A percentile compares a stretch with the other conserved stretches of the same genome.
These are phyloP conservation scores for Mycosphaerella sp. DNA, from an alignment of 2,329 filamentous ascomycete species.

Conservation along the genomic window DNA sequence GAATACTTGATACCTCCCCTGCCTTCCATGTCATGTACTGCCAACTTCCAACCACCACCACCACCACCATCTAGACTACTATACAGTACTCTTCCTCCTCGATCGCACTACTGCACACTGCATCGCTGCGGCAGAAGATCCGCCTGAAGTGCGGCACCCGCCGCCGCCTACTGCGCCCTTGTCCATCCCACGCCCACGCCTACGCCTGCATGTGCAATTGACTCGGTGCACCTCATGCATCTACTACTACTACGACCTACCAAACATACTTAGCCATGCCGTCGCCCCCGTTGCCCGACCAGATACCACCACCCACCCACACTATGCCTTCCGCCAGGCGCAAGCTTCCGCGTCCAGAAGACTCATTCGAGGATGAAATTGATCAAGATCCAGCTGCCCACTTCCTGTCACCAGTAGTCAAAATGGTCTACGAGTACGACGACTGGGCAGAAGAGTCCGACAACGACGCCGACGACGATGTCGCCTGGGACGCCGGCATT, in stretches of 20 bases:
- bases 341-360: not conserved
- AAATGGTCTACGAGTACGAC: slow-evolving; percentile 28
- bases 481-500: slow-evolving; percentile 33
- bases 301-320: slow-evolving; percentile 11
- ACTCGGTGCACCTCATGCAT: slow-evolving; percentile 7
- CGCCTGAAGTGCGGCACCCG: slow-evolving; percentile 14
- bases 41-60: too few species aligned
- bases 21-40: too few species aligned
- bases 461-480: slow-evolving; percentile 25
- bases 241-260: not conserved
- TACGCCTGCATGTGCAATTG: slow-evolving; percentile 13
- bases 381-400: slow-evolving; percentile 29
- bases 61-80: too few species aligned
- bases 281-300: slow-evolving; percentile 13
- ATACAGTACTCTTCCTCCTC: slow-evolving; percentile 2
- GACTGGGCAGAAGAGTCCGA: slow-evolving; percentile 28
- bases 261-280: slow-evolving; percentile 23
- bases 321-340: slow-evolving; percentile 11
- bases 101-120: slow-evolving; percentile 18
- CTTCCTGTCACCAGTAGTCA: slow-evolving; percentile 28
- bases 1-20: too few species aligned
- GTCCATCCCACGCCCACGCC: too few species aligned
- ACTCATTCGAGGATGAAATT: slow-evolving; percentile 27
- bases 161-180: slow-evolving; percentile 12
- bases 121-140: slow-evolving; percentile 7